A percentile compares a stretch with the other conserved stretches of the same genome.
phyloP scores from a whole-genome alignment of 2,329 filamentous ascomycete genomes.

The Trichoderma cornu-damae region DNA sequence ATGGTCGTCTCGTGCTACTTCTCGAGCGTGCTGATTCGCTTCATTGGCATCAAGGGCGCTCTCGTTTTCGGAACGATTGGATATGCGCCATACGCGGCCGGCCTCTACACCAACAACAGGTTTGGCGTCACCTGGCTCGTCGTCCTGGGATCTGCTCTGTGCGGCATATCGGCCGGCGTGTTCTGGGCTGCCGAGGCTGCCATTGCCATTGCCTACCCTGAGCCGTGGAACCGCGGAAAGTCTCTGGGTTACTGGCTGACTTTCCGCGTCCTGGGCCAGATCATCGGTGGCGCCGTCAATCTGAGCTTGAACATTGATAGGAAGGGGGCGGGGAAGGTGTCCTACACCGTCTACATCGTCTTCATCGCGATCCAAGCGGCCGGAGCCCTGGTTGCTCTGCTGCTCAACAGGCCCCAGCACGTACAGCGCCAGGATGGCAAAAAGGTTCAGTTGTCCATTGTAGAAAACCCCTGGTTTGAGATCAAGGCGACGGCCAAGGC shows the following conservation, averaged over 20 bases:
- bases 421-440: slow-evolving; percentile 63
- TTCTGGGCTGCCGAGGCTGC: slow-evolving; percentile 75
- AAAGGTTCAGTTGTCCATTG: slow-evolving; percentile 55
- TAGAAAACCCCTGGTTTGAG: slow-evolving; percentile 52
- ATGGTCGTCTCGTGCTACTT: slow-evolving; percentile 69
- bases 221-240: slow-evolving; percentile 61
- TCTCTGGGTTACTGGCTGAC: slow-evolving; percentile 65
- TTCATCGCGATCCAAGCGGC: slow-evolving; percentile 66
- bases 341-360: slow-evolving; percentile 61
- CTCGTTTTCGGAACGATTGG: slow-evolving; percentile 69
- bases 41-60: slow-evolving; percentile 65
- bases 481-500: slow-evolving; percentile 53
- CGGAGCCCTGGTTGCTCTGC: slow-evolving; percentile 58
- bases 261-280: slow-evolving; percentile 56
- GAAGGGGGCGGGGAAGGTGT: slow-evolving; percentile 57
- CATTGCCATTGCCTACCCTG: slow-evolving; percentile 66
- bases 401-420: slow-evolving; percentile 55
- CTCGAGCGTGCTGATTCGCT: slow-evolving; percentile 57
- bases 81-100: slow-evolving; percentile 66
- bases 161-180: slow-evolving; percentile 64
- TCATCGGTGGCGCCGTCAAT: slow-evolving; percentile 67
- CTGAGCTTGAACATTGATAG: slow-evolving; percentile 58
- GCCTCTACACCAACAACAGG: slow-evolving; percentile 66
- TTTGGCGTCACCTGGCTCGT: slow-evolving; percentile 65
- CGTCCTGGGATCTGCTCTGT: slow-evolving; percentile 62